phyloP scores from a whole-genome alignment of 2,329 filamentous ascomycete species.

The Dendrostoma leiphaemia region DNA sequence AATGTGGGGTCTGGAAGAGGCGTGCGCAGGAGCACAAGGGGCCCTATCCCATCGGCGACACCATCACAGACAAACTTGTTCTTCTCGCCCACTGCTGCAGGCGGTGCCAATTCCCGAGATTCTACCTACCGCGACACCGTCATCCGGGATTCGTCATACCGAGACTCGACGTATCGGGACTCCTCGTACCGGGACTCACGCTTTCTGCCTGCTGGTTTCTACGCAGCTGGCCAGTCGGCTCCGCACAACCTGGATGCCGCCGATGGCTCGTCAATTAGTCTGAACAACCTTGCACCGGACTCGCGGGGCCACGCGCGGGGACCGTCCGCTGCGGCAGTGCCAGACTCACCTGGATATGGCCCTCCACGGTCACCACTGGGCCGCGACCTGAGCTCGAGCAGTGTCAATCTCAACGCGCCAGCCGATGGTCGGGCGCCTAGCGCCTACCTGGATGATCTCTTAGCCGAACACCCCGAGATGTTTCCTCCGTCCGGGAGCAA shows the following conservation, averaged over 20 bases:
- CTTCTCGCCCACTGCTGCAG: conserved; percentile 87
- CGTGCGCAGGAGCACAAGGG: conserved; percentile 50
- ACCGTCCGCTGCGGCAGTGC: conserved; percentile 51
- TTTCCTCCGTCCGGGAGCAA: conserved; percentile 43
- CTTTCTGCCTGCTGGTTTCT: conserved; percentile 91
- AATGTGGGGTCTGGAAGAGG: conserved; percentile 49
- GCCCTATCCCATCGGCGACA: conserved; percentile 51
- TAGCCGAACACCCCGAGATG: conserved; percentile 67
- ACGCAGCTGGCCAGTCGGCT: conserved; percentile 67
- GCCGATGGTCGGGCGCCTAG: conserved; percentile 76
- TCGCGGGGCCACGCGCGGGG: conserved; percentile 50
- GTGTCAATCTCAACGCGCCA: conserved; percentile 63
- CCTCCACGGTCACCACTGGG: conserved; percentile 39
- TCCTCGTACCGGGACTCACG: conserved; percentile 63
- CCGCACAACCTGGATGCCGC: conserved; percentile 47
- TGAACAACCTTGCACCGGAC: conserved; percentile 61
- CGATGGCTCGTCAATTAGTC: conserved; percentile 52
- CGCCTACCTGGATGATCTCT: conserved; percentile 85
- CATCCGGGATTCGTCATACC: conserved; percentile 34
- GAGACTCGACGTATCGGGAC: conserved; percentile 9
- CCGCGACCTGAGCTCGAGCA: conserved; percentile 63
- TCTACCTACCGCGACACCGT: conserved; percentile 8
- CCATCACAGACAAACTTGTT: conserved; percentile 74
- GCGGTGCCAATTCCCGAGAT: conserved; percentile 38
- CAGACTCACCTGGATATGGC: conserved; percentile 61